Evolutionary conservation across 495 filamentous ascomycete genomes (phyloP).

Genomic region (Podospora comata): DNA sequence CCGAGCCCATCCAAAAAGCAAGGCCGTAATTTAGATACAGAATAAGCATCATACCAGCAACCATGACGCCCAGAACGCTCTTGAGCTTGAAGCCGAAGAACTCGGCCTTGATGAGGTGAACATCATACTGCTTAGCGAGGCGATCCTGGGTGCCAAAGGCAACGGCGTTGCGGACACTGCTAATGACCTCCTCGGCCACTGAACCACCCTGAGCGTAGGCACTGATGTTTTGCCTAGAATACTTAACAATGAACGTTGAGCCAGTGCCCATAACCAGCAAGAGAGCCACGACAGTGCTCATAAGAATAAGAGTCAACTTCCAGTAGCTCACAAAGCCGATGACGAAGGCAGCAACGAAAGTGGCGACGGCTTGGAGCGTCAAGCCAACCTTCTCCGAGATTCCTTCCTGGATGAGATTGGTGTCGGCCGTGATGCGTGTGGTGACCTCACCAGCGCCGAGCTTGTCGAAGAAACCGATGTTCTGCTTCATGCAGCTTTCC

Average conservation of each 20-base stretch:
- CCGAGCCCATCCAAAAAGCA: slow-evolving; percentile 92
- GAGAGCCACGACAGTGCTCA: slow-evolving; percentile 71
- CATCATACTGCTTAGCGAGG: slow-evolving; percentile 78
- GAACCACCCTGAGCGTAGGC: slow-evolving; percentile 82
- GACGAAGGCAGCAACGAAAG: slow-evolving; percentile 83
- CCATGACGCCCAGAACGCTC: slow-evolving; percentile 65
- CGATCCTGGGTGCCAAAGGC: slow-evolving; percentile 92
- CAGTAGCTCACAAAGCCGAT: slow-evolving; percentile 84
- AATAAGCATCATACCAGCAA: slow-evolving; percentile 75
- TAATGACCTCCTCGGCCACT: slow-evolving; percentile 91
- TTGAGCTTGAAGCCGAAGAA: slow-evolving; percentile 75
- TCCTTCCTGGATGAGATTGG: slow-evolving; percentile 82
- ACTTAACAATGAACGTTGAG: slow-evolving; percentile 73
- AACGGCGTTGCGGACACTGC: slow-evolving; percentile 86
- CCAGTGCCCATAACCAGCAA: slow-evolving; percentile 68
- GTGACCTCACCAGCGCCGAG: slow-evolving; percentile 90
- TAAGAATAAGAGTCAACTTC: slow-evolving; percentile 78
- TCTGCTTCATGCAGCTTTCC: slow-evolving; percentile 78
- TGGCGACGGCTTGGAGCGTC: slow-evolving; percentile 68
- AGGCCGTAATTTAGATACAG: slow-evolving; percentile 88
- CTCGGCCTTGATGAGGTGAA: slow-evolving; percentile 67
- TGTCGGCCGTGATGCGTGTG: slow-evolving; percentile 87
- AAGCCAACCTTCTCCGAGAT: slow-evolving; percentile 83
- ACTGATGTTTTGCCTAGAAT: slow-evolving; percentile 69
- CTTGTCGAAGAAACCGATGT: slow-evolving; percentile 90